These are phyloP conservation scores for Stellera chamaejasme DNA, from an alignment of 345 rosid species.

Conservation along the genomic window DNA sequence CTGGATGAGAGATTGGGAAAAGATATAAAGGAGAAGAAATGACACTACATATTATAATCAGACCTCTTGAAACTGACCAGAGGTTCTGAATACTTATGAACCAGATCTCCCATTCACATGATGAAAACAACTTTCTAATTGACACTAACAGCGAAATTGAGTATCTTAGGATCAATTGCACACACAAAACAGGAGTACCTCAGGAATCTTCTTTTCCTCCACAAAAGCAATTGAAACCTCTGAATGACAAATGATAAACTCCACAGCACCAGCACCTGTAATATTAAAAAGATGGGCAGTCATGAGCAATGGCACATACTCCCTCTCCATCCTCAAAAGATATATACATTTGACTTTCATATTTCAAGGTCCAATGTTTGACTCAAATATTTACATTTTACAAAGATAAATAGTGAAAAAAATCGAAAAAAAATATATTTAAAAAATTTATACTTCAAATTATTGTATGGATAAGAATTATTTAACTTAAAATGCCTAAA, in stretches of 20 bases:
- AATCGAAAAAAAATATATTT: too few relatives aligned
- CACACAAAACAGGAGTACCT: conserved; percentile 38
- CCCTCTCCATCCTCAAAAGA: too few relatives aligned
- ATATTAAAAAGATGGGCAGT: conserved; percentile 10
- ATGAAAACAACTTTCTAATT: background rate
- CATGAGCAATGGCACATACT: background rate
- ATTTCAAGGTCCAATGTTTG: too few relatives aligned
- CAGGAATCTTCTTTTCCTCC: conserved; percentile 80
- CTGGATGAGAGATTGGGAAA: conserved; percentile 12
- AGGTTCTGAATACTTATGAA: background rate
- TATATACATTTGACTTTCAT: too few relatives aligned
- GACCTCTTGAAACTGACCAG: too few relatives aligned
- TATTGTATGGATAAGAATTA: too few relatives aligned
- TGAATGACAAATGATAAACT: conserved; percentile 80
- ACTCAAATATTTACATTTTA: too few relatives aligned
- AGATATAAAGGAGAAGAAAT: background rate
- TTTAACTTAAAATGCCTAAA: too few relatives aligned
- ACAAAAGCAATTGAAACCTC: conserved; percentile 83
- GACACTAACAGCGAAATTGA: background rate
- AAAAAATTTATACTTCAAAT: too few relatives aligned
- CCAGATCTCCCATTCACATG: background rate
- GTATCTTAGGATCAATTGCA: background rate
- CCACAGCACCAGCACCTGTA: conserved; percentile 90
- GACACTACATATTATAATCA: too few relatives aligned
- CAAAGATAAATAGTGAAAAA: too few relatives aligned